These are phyloP conservation scores for Teratosphaeria epicoccoides DNA, from an alignment of 2,329 filamentous ascomycete genomes.

Conservation along the genomic window DNA sequence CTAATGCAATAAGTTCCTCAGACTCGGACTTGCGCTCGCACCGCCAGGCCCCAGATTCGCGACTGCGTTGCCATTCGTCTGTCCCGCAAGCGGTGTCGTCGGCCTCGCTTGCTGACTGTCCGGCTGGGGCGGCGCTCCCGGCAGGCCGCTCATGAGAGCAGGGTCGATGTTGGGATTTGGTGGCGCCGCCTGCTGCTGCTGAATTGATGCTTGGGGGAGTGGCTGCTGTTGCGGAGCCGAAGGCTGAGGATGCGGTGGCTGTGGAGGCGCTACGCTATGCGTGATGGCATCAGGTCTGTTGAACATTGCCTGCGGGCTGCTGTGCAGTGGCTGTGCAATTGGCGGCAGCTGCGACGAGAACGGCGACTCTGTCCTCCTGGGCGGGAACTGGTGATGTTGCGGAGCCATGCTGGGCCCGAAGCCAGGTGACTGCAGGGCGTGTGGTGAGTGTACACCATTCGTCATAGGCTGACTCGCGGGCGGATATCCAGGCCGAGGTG, in stretches of 20 bases:
- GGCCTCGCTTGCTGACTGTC: slow-evolving; percentile 6
- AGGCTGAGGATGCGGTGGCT: slow-evolving; percentile 11
- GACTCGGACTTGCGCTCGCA: slow-evolving; percentile 38
- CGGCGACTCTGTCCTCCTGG: slow-evolving; percentile 13
- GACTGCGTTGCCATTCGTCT: slow-evolving; percentile 11
- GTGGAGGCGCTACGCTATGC: slow-evolving; percentile 5
- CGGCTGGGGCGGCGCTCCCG: neutral
- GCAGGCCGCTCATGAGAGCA: slow-evolving; percentile 6
- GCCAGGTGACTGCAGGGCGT: slow-evolving; percentile 26
- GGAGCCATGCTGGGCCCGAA: slow-evolving; percentile 18
- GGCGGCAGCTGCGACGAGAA: slow-evolving; percentile 14
- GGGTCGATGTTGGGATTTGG: slow-evolving; percentile 2
- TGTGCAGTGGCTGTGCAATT: slow-evolving; percentile 22
- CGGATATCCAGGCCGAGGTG: slow-evolving; percentile 10
- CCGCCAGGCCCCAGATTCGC: slow-evolving; percentile 13
- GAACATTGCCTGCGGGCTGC: slow-evolving; percentile 3
- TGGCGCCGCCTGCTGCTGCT: slow-evolving; percentile 5
- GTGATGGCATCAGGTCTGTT: slow-evolving; percentile 1
- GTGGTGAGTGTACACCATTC: slow-evolving; percentile 29
- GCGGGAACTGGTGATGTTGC: slow-evolving; percentile 16
- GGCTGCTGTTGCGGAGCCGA: slow-evolving; percentile 10
- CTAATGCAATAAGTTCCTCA: slow-evolving; percentile 38
- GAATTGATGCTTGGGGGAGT: slow-evolving; percentile 3
- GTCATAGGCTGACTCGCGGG: slow-evolving; percentile 15
- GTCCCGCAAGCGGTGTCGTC: slow-evolving; percentile 17